phyloP scores from a whole-genome alignment of 2,329 filamentous ascomycete species.

The Aspergillus calidoustus region DNA sequence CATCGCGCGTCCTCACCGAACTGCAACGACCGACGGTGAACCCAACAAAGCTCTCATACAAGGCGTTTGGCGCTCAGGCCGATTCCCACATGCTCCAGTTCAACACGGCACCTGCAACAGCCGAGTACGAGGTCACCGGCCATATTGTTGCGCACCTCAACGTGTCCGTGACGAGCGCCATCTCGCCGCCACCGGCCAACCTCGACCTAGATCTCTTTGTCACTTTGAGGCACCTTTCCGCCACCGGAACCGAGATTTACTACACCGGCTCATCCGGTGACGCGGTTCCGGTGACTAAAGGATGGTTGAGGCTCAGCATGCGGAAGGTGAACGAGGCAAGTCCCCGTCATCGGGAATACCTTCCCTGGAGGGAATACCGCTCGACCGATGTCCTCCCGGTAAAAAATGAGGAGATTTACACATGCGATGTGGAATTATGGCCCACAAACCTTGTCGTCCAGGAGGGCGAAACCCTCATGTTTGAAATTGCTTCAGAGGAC shows the following conservation, averaged over 20 bases:
- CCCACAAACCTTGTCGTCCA: conserved; percentile 43
- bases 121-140: conserved; percentile 71
- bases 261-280: conserved; percentile 63
- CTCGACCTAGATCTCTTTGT: conserved; percentile 60
- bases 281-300: conserved; percentile 58
- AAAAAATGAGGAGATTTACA: conserved; percentile 54
- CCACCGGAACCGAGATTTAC: conserved; percentile 56
- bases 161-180: conserved; percentile 57
- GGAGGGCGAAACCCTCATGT: conserved; percentile 34
- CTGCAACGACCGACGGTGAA: conserved; percentile 31
- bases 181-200: conserved; percentile 40
- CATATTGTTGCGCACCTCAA: conserved; percentile 68
- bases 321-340: conserved; percentile 53
- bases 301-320: conserved; percentile 59
- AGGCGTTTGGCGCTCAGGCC: conserved; percentile 62
- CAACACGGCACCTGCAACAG: conserved; percentile 59
- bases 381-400: conserved; percentile 54
- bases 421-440: conserved; percentile 53
- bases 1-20: conserved; percentile 35
- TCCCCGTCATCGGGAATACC: conserved; percentile 48
- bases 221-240: conserved; percentile 57
- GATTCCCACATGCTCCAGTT: conserved; percentile 63
- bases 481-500: conserved; percentile 48
- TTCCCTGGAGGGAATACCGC: conserved; percentile 57
- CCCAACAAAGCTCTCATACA: conserved; percentile 57